A percentile compares a stretch with the other conserved stretches of the same genome.
These are phyloP conservation scores for Rutstroemia sp. DNA, from an alignment of 2,329 filamentous ascomycete species.

Conservation along the genomic window DNA sequence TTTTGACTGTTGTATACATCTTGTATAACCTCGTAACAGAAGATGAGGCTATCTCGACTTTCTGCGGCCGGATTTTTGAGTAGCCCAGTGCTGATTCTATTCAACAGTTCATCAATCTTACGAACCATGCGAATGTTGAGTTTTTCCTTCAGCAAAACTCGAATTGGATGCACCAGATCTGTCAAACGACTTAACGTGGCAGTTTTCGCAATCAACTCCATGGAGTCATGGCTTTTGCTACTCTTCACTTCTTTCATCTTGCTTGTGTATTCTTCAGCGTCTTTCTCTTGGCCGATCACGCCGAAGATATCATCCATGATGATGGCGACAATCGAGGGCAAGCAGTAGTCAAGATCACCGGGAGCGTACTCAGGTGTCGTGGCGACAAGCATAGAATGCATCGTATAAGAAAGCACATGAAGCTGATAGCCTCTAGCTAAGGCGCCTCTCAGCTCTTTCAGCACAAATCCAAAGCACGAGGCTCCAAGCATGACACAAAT, in stretches of 20 bases:
- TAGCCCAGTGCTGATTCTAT: slow-evolving; percentile 75
- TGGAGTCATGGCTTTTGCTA: slow-evolving; percentile 96
- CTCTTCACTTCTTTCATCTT: slow-evolving; percentile 98
- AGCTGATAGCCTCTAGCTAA: slow-evolving; percentile 84
- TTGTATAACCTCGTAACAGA: slow-evolving; percentile 91
- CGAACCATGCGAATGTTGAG: slow-evolving; percentile 75
- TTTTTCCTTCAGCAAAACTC: slow-evolving; percentile 72
- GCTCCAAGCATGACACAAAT: slow-evolving; percentile 77
- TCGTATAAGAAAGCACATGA: slow-evolving; percentile 89
- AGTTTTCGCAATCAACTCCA: slow-evolving; percentile 83
- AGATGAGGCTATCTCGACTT: slow-evolving; percentile 77
- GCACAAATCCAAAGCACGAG: slow-evolving; percentile 80
- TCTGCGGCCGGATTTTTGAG: slow-evolving; percentile 73
- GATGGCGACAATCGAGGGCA: slow-evolving; percentile 68
- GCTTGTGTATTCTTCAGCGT: slow-evolving; percentile 89
- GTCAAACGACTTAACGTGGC: slow-evolving; percentile 69
- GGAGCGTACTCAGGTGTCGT: slow-evolving; percentile 65
- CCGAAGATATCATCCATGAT: slow-evolving; percentile 99
- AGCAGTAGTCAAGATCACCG: slow-evolving; percentile 84
- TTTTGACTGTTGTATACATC: slow-evolving; percentile 66
- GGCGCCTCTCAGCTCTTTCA: slow-evolving; percentile 81
- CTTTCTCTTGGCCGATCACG: slow-evolving; percentile 86
- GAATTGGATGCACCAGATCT: slow-evolving; percentile 70
- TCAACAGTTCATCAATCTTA: slow-evolving; percentile 85
- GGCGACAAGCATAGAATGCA: slow-evolving; percentile 82